phyloP scores from a whole-genome alignment of 2,329 filamentous ascomycete genomes.

The Arthroderma uncinatum region DNA sequence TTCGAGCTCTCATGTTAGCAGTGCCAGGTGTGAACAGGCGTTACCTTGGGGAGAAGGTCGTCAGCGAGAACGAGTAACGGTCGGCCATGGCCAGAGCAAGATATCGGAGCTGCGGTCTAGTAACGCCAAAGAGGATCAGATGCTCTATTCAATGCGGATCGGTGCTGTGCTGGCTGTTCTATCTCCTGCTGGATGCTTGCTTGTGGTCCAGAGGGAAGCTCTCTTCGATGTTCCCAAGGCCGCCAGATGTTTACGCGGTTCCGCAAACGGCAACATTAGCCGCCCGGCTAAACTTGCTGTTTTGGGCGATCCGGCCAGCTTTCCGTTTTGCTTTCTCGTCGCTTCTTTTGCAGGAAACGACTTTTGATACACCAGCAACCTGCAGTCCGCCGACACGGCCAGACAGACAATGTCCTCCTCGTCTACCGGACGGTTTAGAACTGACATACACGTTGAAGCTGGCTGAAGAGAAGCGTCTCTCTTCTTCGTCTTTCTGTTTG shows the following conservation, averaged over 20 bases:
- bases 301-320: conserved; percentile 8
- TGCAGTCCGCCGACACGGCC: background rate
- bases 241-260: conserved; percentile 23
- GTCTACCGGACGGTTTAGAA: background rate
- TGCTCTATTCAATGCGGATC: background rate
- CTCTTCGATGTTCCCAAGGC: background rate
- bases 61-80: conserved; percentile 97
- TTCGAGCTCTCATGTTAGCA: conserved; percentile 14
- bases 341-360: background rate
- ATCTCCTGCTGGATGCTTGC: background rate
- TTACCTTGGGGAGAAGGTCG: conserved; percentile 98
- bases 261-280: conserved; percentile 16
- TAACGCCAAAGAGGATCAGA: background rate
- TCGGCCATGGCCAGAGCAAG: conserved; percentile 63
- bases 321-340: conserved; percentile 6
- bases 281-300: conserved; percentile 16
- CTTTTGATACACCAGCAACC: background rate
- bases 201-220: too few species aligned
- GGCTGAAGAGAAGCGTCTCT: conserved; percentile 5
- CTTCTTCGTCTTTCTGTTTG: conserved; percentile 9
- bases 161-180: background rate
- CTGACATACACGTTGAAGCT: background rate
- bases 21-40: conserved; percentile 22
- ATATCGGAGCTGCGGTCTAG: background rate
- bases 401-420: background rate